Evolutionary conservation across 352 stramenopile species (phyloP).

Genomic region (Plasmopara muralis): DNA sequence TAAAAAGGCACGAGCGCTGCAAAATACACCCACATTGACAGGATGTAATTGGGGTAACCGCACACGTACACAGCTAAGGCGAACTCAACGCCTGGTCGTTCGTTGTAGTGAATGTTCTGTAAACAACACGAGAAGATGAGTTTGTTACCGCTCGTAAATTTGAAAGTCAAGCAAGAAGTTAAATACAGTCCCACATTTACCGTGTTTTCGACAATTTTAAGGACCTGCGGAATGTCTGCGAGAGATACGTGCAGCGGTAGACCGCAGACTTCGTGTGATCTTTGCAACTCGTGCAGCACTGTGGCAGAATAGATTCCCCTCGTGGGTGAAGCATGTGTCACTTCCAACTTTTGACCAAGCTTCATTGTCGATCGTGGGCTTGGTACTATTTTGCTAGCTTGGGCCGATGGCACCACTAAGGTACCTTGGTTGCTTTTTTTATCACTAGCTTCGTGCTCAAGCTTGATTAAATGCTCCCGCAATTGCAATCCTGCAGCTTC

Average conservation of each 20-base stretch:
- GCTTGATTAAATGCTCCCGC: constrained; percentile 49
- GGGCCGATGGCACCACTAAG: background rate
- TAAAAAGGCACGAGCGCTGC: constrained; percentile 48
- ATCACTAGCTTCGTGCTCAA: constrained; percentile 43
- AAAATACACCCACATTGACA: constrained; percentile 92
- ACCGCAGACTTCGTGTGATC: constrained; percentile 57
- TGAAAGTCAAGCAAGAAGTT: constrained; percentile 5
- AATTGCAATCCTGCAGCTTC: constrained; percentile 80
- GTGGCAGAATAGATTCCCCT: constrained; percentile 7
- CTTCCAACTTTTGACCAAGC: constrained; percentile 20
- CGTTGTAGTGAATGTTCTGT: constrained; percentile 87
- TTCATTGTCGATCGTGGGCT: constrained; percentile 13
- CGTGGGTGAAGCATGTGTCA: constrained; percentile 19
- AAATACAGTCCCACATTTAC: constrained; percentile 30
- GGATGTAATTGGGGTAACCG: constrained; percentile 78
- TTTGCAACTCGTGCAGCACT: constrained; percentile 29
- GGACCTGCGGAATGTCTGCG: constrained; percentile 72
- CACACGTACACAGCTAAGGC: constrained; percentile 83
- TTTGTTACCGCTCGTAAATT: constrained; percentile 3
- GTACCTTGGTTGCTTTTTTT: constrained; percentile 3
- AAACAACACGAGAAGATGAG: constrained; percentile 7
- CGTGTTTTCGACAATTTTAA: constrained; percentile 80
- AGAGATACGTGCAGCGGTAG: constrained; percentile 86
- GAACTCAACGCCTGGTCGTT: constrained; percentile 85
- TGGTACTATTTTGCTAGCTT: constrained; percentile 1